phyloP scores from a whole-genome alignment of 2,329 filamentous ascomycete species.

The Pseudovirgaria hyperparasitica region DNA sequence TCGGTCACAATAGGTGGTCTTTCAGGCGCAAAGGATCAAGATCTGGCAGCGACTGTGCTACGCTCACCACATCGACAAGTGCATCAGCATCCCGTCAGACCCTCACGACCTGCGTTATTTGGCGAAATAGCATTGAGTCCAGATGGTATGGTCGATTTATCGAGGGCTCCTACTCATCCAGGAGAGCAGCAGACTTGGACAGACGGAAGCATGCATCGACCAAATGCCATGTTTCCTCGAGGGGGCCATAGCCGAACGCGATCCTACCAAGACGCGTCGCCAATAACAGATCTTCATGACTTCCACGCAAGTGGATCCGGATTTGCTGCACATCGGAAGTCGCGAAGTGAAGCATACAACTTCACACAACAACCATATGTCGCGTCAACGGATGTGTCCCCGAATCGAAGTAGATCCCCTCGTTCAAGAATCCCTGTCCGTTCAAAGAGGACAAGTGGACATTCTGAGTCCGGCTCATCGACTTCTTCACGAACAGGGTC shows the following conservation, averaged over 20 bases:
- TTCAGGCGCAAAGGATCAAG: too few relatives aligned
- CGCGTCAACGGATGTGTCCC: too few relatives aligned
- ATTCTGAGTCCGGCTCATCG: slow-evolving; percentile 23
- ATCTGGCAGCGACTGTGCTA: too few relatives aligned
- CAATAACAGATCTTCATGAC: slow-evolving; percentile 9
- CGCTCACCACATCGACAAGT: too few relatives aligned
- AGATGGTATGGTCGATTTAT: slow-evolving; percentile 1
- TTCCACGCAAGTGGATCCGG: slow-evolving; percentile 1
- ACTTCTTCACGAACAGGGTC: slow-evolving; percentile 11
- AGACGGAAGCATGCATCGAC: slow-evolving; percentile 3
- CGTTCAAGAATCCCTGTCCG: slow-evolving; percentile 21
- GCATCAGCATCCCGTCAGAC: too few relatives aligned
- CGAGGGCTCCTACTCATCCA: slow-evolving; percentile 3
- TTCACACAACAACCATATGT: too few relatives aligned
- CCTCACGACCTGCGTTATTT: slow-evolving; percentile 4
- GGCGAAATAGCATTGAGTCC: slow-evolving; percentile 3
- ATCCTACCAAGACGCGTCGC: slow-evolving; percentile 10
- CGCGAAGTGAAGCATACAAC: neutral
- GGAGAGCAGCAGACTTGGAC: slow-evolving; percentile 4
- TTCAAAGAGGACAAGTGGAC: slow-evolving; percentile 17
- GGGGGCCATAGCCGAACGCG: too few relatives aligned
- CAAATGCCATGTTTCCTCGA: slow-evolving; percentile 4
- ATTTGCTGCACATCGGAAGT: neutral
- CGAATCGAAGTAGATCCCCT: slow-evolving; percentile 12
- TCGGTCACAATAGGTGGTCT: too few relatives aligned